These are phyloP conservation scores for Trichoderma gamsii DNA, from an alignment of 495 filamentous ascomycete species.

Conservation along the genomic window DNA sequence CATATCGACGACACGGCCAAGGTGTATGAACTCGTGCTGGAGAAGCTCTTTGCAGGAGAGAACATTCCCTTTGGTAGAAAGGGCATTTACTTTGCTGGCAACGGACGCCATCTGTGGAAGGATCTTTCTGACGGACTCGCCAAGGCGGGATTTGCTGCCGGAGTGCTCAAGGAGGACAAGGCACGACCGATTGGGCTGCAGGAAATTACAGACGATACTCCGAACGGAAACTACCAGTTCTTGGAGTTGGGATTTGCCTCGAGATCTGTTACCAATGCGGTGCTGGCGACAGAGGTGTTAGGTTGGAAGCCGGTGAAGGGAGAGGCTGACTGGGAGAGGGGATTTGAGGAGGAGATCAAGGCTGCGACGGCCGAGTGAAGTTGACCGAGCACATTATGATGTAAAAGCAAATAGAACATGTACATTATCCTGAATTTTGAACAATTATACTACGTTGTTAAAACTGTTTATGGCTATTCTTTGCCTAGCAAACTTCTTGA, in stretches of 20 bases:
- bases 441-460: neutral
- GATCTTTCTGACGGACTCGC: slow-evolving; percentile 34
- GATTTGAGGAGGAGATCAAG: slow-evolving; percentile 22
- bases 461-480: neutral
- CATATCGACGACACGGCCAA: slow-evolving; percentile 42
- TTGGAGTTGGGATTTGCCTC: slow-evolving; percentile 34
- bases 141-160: slow-evolving; percentile 29
- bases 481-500: neutral
- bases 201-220: slow-evolving; percentile 29
- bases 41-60: slow-evolving; percentile 13
- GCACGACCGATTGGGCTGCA: slow-evolving; percentile 31
- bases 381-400: neutral
- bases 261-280: slow-evolving; percentile 26
- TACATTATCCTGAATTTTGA: neutral
- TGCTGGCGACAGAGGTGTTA: slow-evolving; percentile 24
- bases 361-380: neutral
- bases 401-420: neutral
- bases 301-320: slow-evolving; percentile 39
- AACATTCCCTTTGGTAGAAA: slow-evolving; percentile 35
- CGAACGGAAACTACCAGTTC: slow-evolving; percentile 23
- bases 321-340: slow-evolving; percentile 23
- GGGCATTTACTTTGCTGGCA: slow-evolving; percentile 42
- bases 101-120: slow-evolving; percentile 35
- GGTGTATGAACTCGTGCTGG: slow-evolving; percentile 29
- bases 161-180: slow-evolving; percentile 26